Conservation (phyloP, 129 eudicot genomes). For the Tanacetum coccineum region DNA sequence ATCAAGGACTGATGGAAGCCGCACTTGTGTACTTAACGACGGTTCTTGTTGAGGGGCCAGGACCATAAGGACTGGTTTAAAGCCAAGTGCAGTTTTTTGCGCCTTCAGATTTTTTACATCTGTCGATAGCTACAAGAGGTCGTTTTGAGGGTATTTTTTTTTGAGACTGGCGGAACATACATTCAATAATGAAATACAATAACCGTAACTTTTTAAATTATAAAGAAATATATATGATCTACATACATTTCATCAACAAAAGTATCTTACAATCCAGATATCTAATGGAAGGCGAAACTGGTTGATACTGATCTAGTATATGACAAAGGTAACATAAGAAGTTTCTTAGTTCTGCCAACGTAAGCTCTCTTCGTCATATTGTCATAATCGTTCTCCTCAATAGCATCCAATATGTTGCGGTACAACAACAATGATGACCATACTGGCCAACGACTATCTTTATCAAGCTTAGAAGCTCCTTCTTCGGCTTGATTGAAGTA, state of each 20-base stretch:
- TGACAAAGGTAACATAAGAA: conserved; percentile 68
- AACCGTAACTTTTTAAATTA: neutral
- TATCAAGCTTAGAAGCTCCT: conserved; percentile 79
- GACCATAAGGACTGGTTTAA: neutral
- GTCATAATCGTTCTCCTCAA: conserved; percentile 74
- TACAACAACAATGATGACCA: conserved; percentile 84
- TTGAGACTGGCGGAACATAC: conserved; percentile 8
- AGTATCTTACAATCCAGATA: conserved; percentile 11
- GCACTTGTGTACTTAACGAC: neutral
- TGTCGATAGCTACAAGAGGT: neutral
- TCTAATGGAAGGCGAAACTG: conserved; percentile 27
- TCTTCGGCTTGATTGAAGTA: conserved; percentile 74
- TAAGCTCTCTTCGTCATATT: conserved; percentile 83
- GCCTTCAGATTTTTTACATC: neutral
- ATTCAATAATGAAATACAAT: neutral
- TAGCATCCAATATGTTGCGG: conserved; percentile 70
- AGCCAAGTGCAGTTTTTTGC: neutral
- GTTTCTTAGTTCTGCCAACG: conserved; percentile 72
- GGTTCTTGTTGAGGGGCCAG: neutral
- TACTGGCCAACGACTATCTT: conserved; percentile 99
- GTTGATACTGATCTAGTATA: conserved; percentile 62
- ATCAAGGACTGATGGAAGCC: neutral
- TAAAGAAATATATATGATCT: neutral
- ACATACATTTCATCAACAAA: conserved; percentile 17
- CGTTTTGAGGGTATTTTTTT: neutral